Evolutionary conservation across 2,329 filamentous ascomycete genomes (phyloP), one percentile per base, ranked within the genome.

Genomic region (Gremmenia infestans): DNA sequence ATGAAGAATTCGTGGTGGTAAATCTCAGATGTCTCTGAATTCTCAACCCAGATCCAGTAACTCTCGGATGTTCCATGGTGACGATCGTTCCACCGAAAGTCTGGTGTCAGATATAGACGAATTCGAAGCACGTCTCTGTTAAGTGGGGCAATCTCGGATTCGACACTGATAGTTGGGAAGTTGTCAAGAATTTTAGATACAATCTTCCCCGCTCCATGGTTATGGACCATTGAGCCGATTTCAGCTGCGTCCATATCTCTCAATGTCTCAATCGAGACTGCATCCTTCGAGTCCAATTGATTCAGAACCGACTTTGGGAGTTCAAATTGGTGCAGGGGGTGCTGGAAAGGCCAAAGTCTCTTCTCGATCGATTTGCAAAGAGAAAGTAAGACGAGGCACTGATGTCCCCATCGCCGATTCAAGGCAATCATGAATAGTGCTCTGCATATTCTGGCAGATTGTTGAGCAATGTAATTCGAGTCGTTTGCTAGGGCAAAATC

Each of bases 31-130:
- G 92, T 97, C 66, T 97, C 94, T 0, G 93, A 97, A 70, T 97
- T 96, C 72, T 99, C 94, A 3, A 99, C 93, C 95, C 94, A 99
- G 56, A 99, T 88, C 82, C 95, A 99, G 74, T 95, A 99, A 4
- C 93, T 93, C 68, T 99, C 94, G 0, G 93, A 97, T 2, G 86
- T 91, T 17, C 95, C 95, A 68, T 99, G 92, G 57, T 96, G 83
- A 48, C 89, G 86, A 63, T 97, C 93, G 65, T 96, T 96, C 94
- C 94, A 99, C 39, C 79, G 79, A 69, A 99, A 99, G 51, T 97
- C 92, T 0, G 94, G 91, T 1, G 87, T 90, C 17, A 99, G 80
- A 64, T 80, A 89, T 0, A 99, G 81, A 67, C 88, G 87, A 67
- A 99, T 91, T n/a, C 93, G 85, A 59, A 99, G 77, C 0, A 99